Evolutionary conservation across 805 yeast species (phyloP).

Genomic region (Lachancea mirantina): DNA sequence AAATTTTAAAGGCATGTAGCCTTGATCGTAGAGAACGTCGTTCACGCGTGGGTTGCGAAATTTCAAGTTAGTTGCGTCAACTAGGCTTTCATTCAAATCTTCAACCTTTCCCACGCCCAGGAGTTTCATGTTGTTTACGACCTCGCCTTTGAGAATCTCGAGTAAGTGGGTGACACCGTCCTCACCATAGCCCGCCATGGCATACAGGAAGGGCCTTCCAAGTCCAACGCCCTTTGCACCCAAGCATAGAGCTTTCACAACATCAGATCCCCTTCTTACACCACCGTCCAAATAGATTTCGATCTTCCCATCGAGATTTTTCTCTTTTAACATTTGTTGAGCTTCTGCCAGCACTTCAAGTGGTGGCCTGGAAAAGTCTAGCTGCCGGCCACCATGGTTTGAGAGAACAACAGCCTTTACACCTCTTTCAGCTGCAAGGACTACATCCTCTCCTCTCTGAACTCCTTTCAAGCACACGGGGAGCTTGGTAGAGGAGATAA

Average conservation of each 20-base stretch:
- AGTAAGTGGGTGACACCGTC: slow-evolving; percentile 62
- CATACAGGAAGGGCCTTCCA: slow-evolving; percentile 70
- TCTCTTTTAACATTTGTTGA: slow-evolving; percentile 36
- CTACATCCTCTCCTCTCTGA: slow-evolving; percentile 59
- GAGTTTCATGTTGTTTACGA: slow-evolving; percentile 58
- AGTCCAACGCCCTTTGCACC: slow-evolving; percentile 74
- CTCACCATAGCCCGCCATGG: slow-evolving; percentile 75
- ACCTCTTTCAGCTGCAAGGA: slow-evolving; percentile 50
- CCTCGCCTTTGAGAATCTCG: slow-evolving; percentile 52
- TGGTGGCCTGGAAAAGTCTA: slow-evolving; percentile 56
- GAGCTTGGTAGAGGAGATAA: slow-evolving; percentile 31
- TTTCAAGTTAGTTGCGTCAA: slow-evolving; percentile 29
- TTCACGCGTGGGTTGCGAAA: slow-evolving; percentile 34
- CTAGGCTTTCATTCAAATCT: slow-evolving; percentile 37
- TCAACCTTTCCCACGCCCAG: slow-evolving; percentile 49
- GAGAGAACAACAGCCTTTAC: slow-evolving; percentile 60
- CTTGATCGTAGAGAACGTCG: slow-evolving; percentile 17
- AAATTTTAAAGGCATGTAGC: slow-evolving; percentile 11
- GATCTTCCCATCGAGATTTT: slow-evolving; percentile 40
- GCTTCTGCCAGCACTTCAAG: slow-evolving; percentile 55
- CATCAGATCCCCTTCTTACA: slow-evolving; percentile 66
- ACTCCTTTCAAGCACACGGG: slow-evolving; percentile 57
- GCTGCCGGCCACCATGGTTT: slow-evolving; percentile 70
- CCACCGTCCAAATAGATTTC: slow-evolving; percentile 75
- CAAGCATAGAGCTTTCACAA: slow-evolving; percentile 66